Evolutionary conservation across 768 basidiomycete species (phyloP), one percentile per base, ranked within the genome.

Genomic region (Rhodosporidiobolus odoratus): DNA sequence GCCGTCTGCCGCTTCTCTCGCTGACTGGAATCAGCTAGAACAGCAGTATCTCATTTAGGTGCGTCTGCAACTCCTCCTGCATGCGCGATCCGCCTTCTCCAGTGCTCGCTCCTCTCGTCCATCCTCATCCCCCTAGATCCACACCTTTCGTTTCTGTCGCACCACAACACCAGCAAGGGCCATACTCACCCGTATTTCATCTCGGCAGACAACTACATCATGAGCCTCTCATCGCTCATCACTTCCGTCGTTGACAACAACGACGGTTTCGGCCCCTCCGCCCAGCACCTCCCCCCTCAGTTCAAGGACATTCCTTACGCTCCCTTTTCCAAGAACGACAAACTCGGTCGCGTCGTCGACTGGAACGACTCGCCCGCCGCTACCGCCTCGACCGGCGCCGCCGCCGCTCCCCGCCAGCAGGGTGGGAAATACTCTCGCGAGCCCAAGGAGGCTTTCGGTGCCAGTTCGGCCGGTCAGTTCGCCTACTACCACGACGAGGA

Each of bases 251-350:
- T 71, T 21, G 67, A 66, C 69, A 75, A 75, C 65, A 61, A 63
- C 57, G 61, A n/a, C 8, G 70, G 57, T 30, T 77, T 75, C 45
- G 92, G 92, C 2, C 86, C 86, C 10, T 91, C 92, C 10, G 86
- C 88, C 6, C 85, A 88, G 1, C 89, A 90, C 79, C 82, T 94
- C 30, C 93, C 95, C 1, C 84, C 89, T 54, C 88, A 92, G 73
- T 97, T 95, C 85, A 92, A 91, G 81, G 96, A 97, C 76, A 96
- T 98, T 69, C 96, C 96, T 56, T 99, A 98, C 78, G 94, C 95
- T 1, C 94, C 94, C 8, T 98, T 91, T 84, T 92, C 92, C 81
- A 99, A 99, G 86, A 88, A 91, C 45, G 96, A 99, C 84, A 97
- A 97, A 81, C 88, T 99, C 65, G 92, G 92, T 62, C 88, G 95